phyloP scores from a whole-genome alignment of 2,329 filamentous ascomycete species.

The Hawksworthiomyces lignivorus region DNA sequence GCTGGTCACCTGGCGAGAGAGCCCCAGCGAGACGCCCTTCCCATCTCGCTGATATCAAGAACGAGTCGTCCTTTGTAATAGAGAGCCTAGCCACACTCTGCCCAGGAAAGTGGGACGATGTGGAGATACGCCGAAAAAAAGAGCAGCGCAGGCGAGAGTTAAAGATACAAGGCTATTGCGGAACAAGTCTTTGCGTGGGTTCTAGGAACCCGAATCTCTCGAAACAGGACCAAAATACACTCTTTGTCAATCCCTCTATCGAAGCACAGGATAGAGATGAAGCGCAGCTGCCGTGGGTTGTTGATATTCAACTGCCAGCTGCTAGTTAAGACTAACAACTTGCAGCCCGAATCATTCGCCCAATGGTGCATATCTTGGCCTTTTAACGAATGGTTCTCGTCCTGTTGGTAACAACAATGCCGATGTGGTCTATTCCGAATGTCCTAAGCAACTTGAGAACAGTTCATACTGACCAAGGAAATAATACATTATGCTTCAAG shows the following conservation, averaged over 20 bases:
- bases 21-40: conserved; percentile 23
- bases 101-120: conserved; percentile 9
- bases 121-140: neutral
- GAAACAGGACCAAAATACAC: conserved; percentile 34
- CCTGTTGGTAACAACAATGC: no score
- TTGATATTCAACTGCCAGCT: neutral
- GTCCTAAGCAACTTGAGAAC: no score
- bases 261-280: conserved; percentile 17
- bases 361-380: no score
- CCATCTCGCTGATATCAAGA: conserved; percentile 41
- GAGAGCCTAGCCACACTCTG: conserved; percentile 24
- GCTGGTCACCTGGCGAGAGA: conserved; percentile 41
- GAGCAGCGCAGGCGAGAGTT: neutral
- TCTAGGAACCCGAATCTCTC: conserved; percentile 21
- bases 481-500: no score
- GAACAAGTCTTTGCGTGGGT: conserved; percentile 27
- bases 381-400: no score
- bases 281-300: neutral
- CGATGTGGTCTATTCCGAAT: no score
- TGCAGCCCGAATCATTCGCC: no score
- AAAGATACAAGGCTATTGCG: conserved; percentile 16
- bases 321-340: no score
- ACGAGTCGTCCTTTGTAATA: conserved; percentile 31
- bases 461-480: no score
- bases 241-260: conserved; percentile 50